Evolutionary conservation across 331 rosid genomes (phyloP).

Genomic region (Cydonia oblonga): DNA sequence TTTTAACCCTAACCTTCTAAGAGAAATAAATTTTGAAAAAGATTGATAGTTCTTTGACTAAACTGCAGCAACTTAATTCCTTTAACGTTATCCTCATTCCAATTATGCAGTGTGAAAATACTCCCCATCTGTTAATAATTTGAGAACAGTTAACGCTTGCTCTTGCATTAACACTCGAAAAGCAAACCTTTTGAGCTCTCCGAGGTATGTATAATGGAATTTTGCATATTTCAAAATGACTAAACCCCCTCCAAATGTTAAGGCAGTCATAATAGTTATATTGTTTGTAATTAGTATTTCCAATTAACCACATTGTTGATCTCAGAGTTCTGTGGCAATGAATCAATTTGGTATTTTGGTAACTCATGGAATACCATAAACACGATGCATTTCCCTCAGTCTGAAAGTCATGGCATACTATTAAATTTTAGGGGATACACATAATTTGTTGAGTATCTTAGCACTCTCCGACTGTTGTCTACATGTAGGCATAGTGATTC

Average conservation of each 20-base stretch:
- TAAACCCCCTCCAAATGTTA: not conserved
- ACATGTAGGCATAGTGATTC: conserved; percentile 72
- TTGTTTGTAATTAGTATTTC: not conserved
- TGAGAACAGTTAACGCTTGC: not conserved
- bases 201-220: not conserved
- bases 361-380: not conserved
- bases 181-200: not conserved
- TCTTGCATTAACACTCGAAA: not conserved
- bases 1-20: not conserved
- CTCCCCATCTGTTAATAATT: not conserved
- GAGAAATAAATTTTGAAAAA: not conserved
- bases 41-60: not conserved
- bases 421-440: not conserved
- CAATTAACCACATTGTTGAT: not conserved
- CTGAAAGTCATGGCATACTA: conserved; percentile 2
- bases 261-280: not conserved
- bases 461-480: conserved; percentile 18
- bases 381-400: not conserved
- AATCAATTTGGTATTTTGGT: not conserved
- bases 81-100: not conserved
- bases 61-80: not conserved
- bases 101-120: conserved; percentile 3
- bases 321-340: not conserved
- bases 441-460: conserved; percentile 17
- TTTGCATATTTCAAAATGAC: not conserved